Evolutionary conservation across 1,284 basidiomycete genomes (phyloP).

Genomic region (Sporisorium graminicola): DNA sequence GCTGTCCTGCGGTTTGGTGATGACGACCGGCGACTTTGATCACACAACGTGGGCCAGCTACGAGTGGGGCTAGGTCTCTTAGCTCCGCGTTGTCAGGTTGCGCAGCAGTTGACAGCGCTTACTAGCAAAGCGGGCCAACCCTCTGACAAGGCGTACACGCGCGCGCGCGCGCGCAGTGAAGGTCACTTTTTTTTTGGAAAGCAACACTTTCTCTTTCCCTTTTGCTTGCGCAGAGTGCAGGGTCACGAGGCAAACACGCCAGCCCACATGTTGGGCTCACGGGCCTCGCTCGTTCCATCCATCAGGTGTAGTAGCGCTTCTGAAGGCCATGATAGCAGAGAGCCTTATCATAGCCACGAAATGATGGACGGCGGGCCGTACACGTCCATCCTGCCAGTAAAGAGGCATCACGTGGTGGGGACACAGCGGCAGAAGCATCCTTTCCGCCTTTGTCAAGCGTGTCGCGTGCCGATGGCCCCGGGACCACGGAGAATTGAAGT

Average conservation of each 20-base stretch:
- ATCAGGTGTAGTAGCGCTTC: background rate
- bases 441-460: background rate
- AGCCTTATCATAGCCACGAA: background rate
- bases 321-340: background rate
- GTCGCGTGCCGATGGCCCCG: background rate
- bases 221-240: background rate
- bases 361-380: slow-evolving; percentile 1
- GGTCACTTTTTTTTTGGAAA: background rate
- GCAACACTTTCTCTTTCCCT: background rate
- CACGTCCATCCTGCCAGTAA: background rate
- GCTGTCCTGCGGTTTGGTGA: background rate
- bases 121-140: slow-evolving; percentile 1
- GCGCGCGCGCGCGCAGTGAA: slow-evolving; percentile 4
- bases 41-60: too few relatives aligned
- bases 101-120: background rate
- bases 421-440: background rate
- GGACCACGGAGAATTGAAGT: background rate
- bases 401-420: slow-evolving; percentile 3
- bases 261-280: background rate
- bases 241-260: slow-evolving; percentile 7
- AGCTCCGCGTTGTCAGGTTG: background rate
- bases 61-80: background rate
- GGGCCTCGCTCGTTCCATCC: background rate
- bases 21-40: background rate
- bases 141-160: background rate